phyloP scores from a whole-genome alignment of 2,329 filamentous ascomycete species.

The Immersiporthe knoxdaviesiana region DNA sequence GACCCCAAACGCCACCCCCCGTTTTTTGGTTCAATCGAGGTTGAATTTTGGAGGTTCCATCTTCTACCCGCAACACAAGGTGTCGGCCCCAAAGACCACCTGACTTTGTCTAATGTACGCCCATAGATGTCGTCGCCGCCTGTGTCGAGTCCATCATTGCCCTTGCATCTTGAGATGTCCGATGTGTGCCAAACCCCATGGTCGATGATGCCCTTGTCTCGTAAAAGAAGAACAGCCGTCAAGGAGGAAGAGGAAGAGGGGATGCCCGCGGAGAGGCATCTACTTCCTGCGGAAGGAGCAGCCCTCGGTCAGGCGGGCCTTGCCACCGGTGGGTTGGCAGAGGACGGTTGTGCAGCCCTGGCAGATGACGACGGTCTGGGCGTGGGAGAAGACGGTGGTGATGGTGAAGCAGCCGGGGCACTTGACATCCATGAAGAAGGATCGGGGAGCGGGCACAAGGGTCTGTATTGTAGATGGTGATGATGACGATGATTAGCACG shows the following conservation, averaged over 20 bases:
- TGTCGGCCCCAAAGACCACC: slow-evolving; percentile 34
- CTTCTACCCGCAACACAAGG: slow-evolving; percentile 68
- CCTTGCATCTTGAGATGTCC: slow-evolving; percentile 57
- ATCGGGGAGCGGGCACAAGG: slow-evolving; percentile 93
- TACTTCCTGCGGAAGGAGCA: slow-evolving; percentile 99
- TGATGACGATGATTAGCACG: not conserved
- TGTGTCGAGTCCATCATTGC: slow-evolving; percentile 47
- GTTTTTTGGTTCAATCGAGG: slow-evolving; percentile 54
- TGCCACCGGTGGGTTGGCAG: slow-evolving; percentile 99
- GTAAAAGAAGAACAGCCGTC: slow-evolving; percentile 44
- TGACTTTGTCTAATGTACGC: slow-evolving; percentile 43
- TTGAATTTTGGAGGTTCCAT: slow-evolving; percentile 64
- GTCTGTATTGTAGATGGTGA: slow-evolving; percentile 56
- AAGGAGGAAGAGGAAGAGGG: slow-evolving; percentile 49
- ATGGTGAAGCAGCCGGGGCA: slow-evolving; percentile 99
- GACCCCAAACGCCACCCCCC: slow-evolving; percentile 72
- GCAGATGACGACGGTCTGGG: slow-evolving; percentile 99
- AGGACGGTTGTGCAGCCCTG: slow-evolving; percentile 99
- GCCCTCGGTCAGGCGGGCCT: slow-evolving; percentile 98
- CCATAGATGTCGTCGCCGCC: slow-evolving; percentile 46
- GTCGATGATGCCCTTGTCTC: slow-evolving; percentile 46
- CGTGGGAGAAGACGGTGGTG: slow-evolving; percentile 99
- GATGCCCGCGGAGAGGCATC: slow-evolving; percentile 51
- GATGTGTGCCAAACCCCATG: slow-evolving; percentile 51
- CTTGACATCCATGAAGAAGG: slow-evolving; percentile 99